Percentiles rank a stretch among this genome's conserved stretches.
phyloP scores from a whole-genome alignment of 2,329 filamentous ascomycete genomes.

The Apiospora hydei region DNA sequence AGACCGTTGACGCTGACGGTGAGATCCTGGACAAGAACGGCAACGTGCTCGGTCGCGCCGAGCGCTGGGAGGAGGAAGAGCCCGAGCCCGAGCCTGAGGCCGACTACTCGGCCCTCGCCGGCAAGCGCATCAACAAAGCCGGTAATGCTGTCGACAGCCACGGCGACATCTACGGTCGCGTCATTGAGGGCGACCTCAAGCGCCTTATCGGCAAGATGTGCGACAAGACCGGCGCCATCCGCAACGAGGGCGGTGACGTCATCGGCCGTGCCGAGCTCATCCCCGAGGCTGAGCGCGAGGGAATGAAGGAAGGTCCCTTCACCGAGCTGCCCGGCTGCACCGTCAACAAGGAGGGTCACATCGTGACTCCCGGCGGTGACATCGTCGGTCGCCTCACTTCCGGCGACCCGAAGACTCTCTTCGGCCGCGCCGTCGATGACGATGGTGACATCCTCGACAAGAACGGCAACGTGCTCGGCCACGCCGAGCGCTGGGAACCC shows the following conservation, averaged over 20 bases:
- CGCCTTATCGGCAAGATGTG: conserved; percentile 72
- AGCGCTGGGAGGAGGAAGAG: conserved; percentile 67
- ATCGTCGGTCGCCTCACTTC: conserved; percentile 75
- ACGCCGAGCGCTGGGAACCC: conserved; percentile 67
- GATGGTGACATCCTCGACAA: conserved; percentile 84
- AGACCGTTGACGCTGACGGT: conserved; percentile 72
- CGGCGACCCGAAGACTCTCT: conserved; percentile 75
- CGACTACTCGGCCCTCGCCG: conserved; percentile 69
- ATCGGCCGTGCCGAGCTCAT: conserved; percentile 74
- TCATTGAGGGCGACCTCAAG: conserved; percentile 71
- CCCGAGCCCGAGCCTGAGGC: conserved; percentile 58
- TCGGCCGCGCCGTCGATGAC: conserved; percentile 78
- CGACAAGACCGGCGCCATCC: conserved; percentile 74
- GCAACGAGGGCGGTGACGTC: conserved; percentile 75
- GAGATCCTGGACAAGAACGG: conserved; percentile 73
- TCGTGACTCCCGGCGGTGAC: conserved; percentile 71
- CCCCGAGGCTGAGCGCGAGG: conserved; percentile 69
- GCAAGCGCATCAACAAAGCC: conserved; percentile 75
- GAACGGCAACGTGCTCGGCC: conserved; percentile 68
- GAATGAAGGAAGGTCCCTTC: conserved; percentile 71
- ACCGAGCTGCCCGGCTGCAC: conserved; percentile 70
- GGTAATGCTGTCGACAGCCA: conserved; percentile 65
- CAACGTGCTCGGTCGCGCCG: conserved; percentile 71
- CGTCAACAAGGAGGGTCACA: conserved; percentile 72
- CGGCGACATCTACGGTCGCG: conserved; percentile 66